phyloP scores from a whole-genome alignment of 768 basidiomycete species.

The Pholiota molesta region DNA sequence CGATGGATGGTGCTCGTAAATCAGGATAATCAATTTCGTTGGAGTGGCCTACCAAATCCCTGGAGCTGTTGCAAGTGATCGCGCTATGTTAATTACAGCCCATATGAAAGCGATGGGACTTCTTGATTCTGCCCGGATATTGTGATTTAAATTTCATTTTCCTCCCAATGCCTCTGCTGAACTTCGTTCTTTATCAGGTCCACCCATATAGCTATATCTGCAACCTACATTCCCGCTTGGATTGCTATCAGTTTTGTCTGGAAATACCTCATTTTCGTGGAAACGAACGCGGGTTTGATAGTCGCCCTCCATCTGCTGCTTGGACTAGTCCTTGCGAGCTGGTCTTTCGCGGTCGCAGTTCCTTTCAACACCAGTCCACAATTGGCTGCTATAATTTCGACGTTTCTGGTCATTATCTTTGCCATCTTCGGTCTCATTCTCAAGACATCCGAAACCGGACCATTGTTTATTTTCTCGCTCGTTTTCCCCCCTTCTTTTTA shows the following conservation, averaged over 20 bases:
- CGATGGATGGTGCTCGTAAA: not conserved
- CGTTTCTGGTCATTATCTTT: conserved; percentile 66
- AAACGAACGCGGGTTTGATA: conserved; percentile 61
- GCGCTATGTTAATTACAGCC: conserved; percentile 62
- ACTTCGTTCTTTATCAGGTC: conserved; percentile 35
- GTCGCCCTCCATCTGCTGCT: conserved; percentile 67
- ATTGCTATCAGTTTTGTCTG: conserved; percentile 67
- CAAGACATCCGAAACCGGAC: conserved; percentile 46
- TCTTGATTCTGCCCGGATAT: conserved; percentile 61
- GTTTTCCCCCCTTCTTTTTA: conserved; percentile 78
- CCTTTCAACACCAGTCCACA: conserved; percentile 77
- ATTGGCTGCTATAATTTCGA: conserved; percentile 66
- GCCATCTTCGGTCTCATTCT: conserved; percentile 56
- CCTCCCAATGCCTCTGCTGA: not conserved
- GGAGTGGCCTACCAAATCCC: conserved; percentile 22
- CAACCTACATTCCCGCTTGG: conserved; percentile 79
- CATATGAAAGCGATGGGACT: conserved; percentile 86
- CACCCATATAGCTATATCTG: conserved; percentile 68
- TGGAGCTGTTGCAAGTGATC: conserved; percentile 40
- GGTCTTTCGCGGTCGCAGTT: conserved; percentile 69
- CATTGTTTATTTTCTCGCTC: conserved; percentile 53
- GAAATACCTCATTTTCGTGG: conserved; percentile 65
- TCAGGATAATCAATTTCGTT: conserved; percentile 8
- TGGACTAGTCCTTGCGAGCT: conserved; percentile 67
- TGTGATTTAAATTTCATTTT: conserved; percentile 10